phyloP scores from a whole-genome alignment of 2,329 filamentous ascomycete genomes.

The Colletotrichum scovillei region DNA sequence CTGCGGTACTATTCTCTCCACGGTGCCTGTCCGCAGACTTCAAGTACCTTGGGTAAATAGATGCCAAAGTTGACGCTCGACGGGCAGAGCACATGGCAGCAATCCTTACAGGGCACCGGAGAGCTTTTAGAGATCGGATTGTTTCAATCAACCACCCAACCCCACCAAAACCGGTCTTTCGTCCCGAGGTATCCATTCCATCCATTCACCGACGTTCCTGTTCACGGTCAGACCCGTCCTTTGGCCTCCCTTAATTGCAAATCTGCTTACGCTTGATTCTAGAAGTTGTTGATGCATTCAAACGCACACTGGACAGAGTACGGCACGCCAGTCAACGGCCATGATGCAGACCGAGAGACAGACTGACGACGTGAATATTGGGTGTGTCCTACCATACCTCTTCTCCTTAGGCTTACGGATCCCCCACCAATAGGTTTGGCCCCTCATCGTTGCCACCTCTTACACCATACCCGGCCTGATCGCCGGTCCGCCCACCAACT shows the following conservation, averaged over 20 bases:
- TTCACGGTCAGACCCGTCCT: neutral
- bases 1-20: neutral
- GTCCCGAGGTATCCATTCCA: too few species aligned
- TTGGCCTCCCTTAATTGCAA: neutral
- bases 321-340: neutral
- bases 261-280: neutral
- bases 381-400: too few species aligned
- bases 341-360: neutral
- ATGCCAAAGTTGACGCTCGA: neutral
- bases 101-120: neutral
- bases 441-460: neutral
- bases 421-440: neutral
- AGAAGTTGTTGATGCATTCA: neutral
- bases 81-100: neutral
- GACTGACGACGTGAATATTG: neutral
- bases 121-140: neutral
- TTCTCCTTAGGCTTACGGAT: neutral
- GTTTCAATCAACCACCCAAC: neutral
- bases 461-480: neutral
- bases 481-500: constrained; percentile 14
- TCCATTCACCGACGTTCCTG: neutral
- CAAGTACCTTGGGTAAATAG: neutral
- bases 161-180: neutral
- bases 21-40: neutral
- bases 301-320: neutral